A percentile compares a stretch with the other conserved stretches of the same genome.
Evolutionary conservation across 2,329 filamentous ascomycete species (phyloP).

Genomic region (Hypomyces perniciosus): DNA sequence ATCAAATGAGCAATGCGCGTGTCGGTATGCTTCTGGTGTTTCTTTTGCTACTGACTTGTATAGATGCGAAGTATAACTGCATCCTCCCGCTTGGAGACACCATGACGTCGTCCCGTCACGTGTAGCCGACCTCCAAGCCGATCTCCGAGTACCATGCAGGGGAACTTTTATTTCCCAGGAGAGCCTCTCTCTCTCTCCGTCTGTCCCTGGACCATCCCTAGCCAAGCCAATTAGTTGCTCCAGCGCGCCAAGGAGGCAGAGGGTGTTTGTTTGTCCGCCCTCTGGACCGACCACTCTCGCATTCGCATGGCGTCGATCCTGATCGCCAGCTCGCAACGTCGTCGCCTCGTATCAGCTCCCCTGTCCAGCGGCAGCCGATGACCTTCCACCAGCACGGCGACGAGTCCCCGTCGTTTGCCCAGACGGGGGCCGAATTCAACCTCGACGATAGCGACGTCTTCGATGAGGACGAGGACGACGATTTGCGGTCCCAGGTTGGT

Average conservation of each 20-base stretch:
- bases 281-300: background rate
- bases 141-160: slow-evolving; percentile 6
- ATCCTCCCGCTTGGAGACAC: background rate
- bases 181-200: background rate
- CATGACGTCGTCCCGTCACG: slow-evolving; percentile 12
- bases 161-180: background rate
- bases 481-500: slow-evolving; percentile 27
- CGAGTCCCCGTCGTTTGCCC: slow-evolving; percentile 33
- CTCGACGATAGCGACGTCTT: slow-evolving; percentile 27
- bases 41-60: background rate
- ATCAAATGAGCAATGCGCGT: too few species aligned
- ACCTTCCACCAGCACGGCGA: slow-evolving; percentile 20
- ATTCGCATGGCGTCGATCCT: slow-evolving; percentile 6
- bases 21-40: too few species aligned
- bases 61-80: background rate
- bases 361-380: slow-evolving; percentile 6
- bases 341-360: background rate
- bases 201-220: background rate
- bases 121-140: slow-evolving; percentile 1
- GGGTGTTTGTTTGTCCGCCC: background rate
- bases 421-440: slow-evolving; percentile 32
- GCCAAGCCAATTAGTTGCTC: slow-evolving; percentile 2
- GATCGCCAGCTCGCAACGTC: background rate
- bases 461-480: slow-evolving; percentile 20
- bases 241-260: background rate